These are phyloP conservation scores for Begonia fuchsioides DNA, from an alignment of 306 rosid species.

Conservation along the genomic window DNA sequence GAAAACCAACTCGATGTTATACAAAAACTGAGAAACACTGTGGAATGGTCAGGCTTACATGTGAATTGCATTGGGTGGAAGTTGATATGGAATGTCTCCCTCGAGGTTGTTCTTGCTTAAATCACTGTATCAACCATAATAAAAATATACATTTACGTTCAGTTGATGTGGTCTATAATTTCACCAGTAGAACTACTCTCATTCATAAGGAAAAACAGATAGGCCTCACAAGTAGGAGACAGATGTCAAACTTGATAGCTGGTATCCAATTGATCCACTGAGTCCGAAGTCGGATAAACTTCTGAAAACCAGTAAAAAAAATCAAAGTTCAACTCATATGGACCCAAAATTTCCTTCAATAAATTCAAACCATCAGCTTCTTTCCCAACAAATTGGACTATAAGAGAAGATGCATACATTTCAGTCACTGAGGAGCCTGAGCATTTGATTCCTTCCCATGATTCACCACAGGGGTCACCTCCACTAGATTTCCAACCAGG, in stretches of 20 bases:
- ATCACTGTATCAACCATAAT: slow-evolving; percentile 48
- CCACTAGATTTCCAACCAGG: slow-evolving; percentile 59
- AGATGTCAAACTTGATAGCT: slow-evolving; percentile 56
- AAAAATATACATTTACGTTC: slow-evolving; percentile 7
- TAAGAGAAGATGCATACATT: slow-evolving; percentile 29
- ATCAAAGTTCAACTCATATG: background rate
- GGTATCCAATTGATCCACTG: slow-evolving; percentile 68
- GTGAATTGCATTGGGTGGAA: slow-evolving; percentile 61
- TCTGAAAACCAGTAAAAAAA: slow-evolving; percentile 25
- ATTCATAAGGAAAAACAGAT: slow-evolving; percentile 7
- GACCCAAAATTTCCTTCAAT: too few species aligned
- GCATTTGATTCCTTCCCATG: slow-evolving; percentile 76
- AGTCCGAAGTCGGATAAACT: slow-evolving; percentile 43
- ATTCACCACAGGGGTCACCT: slow-evolving; percentile 85
- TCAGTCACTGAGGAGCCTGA: slow-evolving; percentile 66
- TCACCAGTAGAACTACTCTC: background rate
- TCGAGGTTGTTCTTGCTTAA: slow-evolving; percentile 72
- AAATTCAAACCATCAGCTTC: too few species aligned
- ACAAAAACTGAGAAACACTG: background rate
- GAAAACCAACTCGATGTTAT: background rate
- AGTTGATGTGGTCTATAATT: slow-evolving; percentile 12
- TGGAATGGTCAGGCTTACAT: slow-evolving; percentile 32
- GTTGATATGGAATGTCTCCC: slow-evolving; percentile 76
- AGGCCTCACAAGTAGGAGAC: slow-evolving; percentile 67
- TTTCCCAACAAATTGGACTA: background rate